Evolutionary conservation across 2,329 filamentous ascomycete species (phyloP), one percentile per base, ranked within the genome.

Genomic region (Ophiognomonia clavigignenti-juglandacearum): DNA sequence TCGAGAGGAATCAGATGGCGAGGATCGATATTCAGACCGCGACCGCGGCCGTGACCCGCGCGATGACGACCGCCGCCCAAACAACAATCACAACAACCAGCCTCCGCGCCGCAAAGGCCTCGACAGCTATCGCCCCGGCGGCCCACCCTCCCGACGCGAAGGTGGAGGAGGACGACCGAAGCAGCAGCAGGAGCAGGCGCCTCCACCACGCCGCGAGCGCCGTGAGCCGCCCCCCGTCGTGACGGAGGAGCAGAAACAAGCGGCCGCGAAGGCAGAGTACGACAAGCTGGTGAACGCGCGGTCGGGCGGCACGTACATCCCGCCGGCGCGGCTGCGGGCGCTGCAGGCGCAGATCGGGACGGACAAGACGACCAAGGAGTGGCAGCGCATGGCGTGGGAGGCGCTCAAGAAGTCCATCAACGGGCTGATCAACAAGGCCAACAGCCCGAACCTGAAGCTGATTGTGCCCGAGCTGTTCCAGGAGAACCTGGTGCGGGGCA

Each of bases 311-410:
- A 95, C 90, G 20, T 98, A 98, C 64, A 95, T 98, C 52, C 93
- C 93, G 18, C 93, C 93, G 0, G 92, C 92, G 43, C 80, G 89
- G 57, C 74, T 98, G 61, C 83, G 90, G 57, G 92, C 92, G 32
- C 79, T 98, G 52, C 93, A 98, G 71, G 88, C 91, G 44, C 90
- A 96, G 68, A 96, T 98, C 66, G 34, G 34, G 16, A 96, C 90
- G 53, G 93, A 98, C 71, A 96, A 95, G 74, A 84, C 80, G 45
- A 95, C 85, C 67, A 95, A 96, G 68, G 93, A 97, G 70, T 97
- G 96, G 64, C 93, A 97, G 77, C 88, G 93, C 59, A 95, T 98
- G 88, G 90, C 91, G 8, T 98, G 93, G 93, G 93, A 98, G 68
- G 92, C 92, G 11, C 73, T 98, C 61, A 98, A 98, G 73, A 98